These are phyloP conservation scores for Chlamydomonas sp. DNA, from an alignment of 139 green algal genomes.

Conservation along the genomic window DNA sequence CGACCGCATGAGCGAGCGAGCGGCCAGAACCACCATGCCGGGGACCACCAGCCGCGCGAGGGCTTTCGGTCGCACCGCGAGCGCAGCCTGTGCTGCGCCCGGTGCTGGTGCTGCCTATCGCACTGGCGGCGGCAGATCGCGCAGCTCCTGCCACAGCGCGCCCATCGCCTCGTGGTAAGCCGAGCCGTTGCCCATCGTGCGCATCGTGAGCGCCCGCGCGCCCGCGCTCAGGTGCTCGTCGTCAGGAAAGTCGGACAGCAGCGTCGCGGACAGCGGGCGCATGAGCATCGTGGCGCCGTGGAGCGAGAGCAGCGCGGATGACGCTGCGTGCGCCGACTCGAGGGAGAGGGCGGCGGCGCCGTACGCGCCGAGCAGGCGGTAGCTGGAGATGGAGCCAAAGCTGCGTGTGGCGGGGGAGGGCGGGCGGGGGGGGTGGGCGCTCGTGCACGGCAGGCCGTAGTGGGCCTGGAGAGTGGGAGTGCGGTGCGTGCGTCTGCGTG, in stretches of 20 bases:
- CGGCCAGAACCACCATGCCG: too few relatives aligned
- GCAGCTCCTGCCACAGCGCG: neutral
- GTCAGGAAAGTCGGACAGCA: constrained; percentile 5
- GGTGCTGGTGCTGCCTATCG: too few relatives aligned
- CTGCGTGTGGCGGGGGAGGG: too few relatives aligned
- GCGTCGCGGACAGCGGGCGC: neutral
- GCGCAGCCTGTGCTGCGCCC: too few relatives aligned
- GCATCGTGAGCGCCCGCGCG: neutral
- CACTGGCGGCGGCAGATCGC: neutral
- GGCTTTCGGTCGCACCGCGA: too few relatives aligned
- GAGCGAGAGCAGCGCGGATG: neutral
- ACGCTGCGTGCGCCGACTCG: neutral
- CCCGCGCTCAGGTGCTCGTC: neutral
- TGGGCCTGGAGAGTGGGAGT: too few relatives aligned
- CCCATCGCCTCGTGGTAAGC: neutral
- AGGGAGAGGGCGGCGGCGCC: neutral
- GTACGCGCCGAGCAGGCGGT: neutral
- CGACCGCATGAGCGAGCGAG: too few relatives aligned
- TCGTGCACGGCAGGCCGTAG: too few relatives aligned
- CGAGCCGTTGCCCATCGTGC: neutral
- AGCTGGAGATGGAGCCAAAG: constrained; percentile 9
- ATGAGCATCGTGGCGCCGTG: neutral
- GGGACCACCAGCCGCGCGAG: too few relatives aligned
- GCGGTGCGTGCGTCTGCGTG: too few relatives aligned
- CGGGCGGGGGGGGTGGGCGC: too few relatives aligned